These are phyloP conservation scores for Fusarium xyrophilum DNA, from an alignment of 2,329 filamentous ascomycete genomes.

Conservation along the genomic window DNA sequence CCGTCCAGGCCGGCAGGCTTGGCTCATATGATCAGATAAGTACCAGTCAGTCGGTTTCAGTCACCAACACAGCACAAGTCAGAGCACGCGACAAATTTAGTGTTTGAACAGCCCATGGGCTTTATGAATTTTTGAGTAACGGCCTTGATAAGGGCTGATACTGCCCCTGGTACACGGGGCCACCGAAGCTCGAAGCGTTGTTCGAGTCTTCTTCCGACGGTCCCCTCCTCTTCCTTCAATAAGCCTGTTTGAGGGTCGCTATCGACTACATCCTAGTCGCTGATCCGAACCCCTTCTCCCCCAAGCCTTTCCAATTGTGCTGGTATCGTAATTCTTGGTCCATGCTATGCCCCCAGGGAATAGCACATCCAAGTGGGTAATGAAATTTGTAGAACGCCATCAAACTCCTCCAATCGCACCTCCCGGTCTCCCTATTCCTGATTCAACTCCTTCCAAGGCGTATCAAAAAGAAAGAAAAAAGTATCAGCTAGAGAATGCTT, in stretches of 20 bases:
- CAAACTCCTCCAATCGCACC: constrained; percentile 40
- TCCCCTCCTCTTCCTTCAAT: background rate
- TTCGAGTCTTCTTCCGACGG: constrained; percentile 15
- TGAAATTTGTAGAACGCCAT: constrained; percentile 38
- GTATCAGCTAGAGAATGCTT: constrained; percentile 22
- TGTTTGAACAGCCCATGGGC: constrained; percentile 38
- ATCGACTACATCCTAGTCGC: constrained; percentile 24
- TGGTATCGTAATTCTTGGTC: constrained; percentile 41
- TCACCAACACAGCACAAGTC: constrained; percentile 20
- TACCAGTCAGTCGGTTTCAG: constrained; percentile 15
- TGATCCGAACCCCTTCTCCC: constrained; percentile 23
- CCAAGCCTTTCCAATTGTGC: constrained; percentile 28
- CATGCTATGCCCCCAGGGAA: constrained; percentile 38
- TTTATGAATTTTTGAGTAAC: constrained; percentile 36
- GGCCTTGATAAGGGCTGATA: constrained; percentile 36
- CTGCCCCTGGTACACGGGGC: constrained; percentile 31
- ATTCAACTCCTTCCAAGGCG: constrained; percentile 30
- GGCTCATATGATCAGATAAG: constrained; percentile 17
- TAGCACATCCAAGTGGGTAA: constrained; percentile 32
- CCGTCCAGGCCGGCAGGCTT: background rate
- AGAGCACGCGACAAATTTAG: constrained; percentile 27
- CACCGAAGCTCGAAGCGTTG: constrained; percentile 23
- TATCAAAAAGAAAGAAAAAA: constrained; percentile 10
- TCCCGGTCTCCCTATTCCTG: constrained; percentile 26
- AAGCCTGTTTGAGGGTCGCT: constrained; percentile 10